phyloP scores from a whole-genome alignment of 129 eudicot genomes.

The Calendula officinalis region DNA sequence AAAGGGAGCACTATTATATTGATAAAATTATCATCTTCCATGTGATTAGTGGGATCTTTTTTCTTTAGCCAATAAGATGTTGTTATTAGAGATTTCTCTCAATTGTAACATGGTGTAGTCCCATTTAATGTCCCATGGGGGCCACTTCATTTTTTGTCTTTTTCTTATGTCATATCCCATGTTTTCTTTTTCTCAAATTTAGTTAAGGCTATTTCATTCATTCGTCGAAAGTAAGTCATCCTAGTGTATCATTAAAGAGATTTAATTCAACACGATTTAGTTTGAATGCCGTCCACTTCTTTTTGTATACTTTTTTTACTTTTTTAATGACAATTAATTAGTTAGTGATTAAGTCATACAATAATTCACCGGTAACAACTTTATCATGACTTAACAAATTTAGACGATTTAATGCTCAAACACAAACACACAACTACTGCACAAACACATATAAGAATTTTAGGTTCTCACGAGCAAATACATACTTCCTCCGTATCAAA shows the following conservation, averaged over 20 bases:
- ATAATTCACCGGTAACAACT: too few species aligned
- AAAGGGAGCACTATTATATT: conserved; percentile 20
- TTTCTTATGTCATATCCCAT: conserved; percentile 17
- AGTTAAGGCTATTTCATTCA: conserved; percentile 10
- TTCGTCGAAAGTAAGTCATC: conserved; percentile 2
- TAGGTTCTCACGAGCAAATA: too few species aligned
- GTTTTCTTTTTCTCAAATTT: conserved; percentile 10
- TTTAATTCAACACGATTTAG: too few species aligned
- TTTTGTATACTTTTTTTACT: too few species aligned
- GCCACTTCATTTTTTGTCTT: conserved; percentile 30
- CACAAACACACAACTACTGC: too few species aligned
- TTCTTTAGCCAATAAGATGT: conserved; percentile 28
- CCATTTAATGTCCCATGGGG: conserved; percentile 35
- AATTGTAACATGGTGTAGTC: conserved; percentile 35
- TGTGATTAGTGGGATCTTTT: conserved; percentile 44
- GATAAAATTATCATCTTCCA: conserved; percentile 34
- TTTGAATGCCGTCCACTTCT: too few species aligned
- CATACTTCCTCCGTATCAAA: too few species aligned
- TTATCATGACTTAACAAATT: too few species aligned
- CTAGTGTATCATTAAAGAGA: conserved; percentile 3
- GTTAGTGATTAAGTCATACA: too few species aligned
- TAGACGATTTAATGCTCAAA: too few species aligned
- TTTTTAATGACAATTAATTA: too few species aligned
- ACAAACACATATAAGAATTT: too few species aligned
- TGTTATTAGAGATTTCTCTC: conserved; percentile 25